phyloP scores from a whole-genome alignment of 2,329 filamentous ascomycete genomes.

The Coniochaeta sp. region DNA sequence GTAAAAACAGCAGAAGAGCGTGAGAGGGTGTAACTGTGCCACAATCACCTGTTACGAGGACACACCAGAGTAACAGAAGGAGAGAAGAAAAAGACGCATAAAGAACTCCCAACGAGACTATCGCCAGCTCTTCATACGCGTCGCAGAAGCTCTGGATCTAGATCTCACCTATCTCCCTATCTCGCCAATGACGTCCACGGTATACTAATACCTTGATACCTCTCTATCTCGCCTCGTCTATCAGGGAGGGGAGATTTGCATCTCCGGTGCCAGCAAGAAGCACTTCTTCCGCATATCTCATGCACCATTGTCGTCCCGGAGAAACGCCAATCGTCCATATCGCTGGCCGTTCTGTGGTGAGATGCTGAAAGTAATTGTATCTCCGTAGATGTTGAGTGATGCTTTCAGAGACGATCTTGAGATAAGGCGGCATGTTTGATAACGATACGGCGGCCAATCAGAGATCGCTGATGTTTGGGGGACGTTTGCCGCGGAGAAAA shows the following conservation, averaged over 20 bases:
- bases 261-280: too few relatives aligned
- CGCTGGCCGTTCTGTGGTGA: not conserved
- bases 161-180: not conserved
- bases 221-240: not conserved
- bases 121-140: too few relatives aligned
- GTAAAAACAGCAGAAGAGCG: not conserved
- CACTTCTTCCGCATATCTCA: too few relatives aligned
- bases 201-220: not conserved
- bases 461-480: not conserved
- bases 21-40: not conserved
- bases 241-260: not conserved
- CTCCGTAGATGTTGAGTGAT: not conserved
- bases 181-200: not conserved
- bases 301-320: not conserved
- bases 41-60: not conserved
- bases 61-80: not conserved
- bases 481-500: not conserved
- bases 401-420: not conserved
- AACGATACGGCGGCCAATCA: not conserved
- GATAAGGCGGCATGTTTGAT: not conserved
- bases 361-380: not conserved
- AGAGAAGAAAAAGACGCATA: constrained; percentile 2
- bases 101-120: not conserved
- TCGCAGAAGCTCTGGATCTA: too few relatives aligned
- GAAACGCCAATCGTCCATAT: not conserved